These are phyloP conservation scores for Aspergillus cejpii DNA, from an alignment of 2,329 filamentous ascomycete species.

Conservation along the genomic window DNA sequence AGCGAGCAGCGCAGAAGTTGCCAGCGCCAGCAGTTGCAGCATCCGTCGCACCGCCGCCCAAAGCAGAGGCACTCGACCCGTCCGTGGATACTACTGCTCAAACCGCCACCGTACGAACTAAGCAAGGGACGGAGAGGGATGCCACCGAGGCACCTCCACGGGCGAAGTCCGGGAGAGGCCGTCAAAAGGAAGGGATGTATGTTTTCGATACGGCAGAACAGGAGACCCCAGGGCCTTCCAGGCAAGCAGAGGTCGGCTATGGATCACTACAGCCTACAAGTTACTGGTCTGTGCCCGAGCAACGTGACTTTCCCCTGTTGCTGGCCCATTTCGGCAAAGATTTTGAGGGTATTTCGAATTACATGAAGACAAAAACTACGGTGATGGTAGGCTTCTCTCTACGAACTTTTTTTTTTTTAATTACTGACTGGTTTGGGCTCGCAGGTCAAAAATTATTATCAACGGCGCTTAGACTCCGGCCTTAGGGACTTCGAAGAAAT, in stretches of 20 bases:
- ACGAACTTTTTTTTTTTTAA: background rate
- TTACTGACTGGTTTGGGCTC: background rate
- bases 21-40: slow-evolving; percentile 6
- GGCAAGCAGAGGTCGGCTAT: slow-evolving; percentile 29
- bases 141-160: slow-evolving; percentile 19
- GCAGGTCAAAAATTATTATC: slow-evolving; percentile 47
- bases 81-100: slow-evolving; percentile 17
- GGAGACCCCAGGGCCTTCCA: slow-evolving; percentile 20
- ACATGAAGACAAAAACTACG: slow-evolving; percentile 49
- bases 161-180: slow-evolving; percentile 24
- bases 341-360: slow-evolving; percentile 45
- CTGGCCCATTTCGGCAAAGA: slow-evolving; percentile 45
- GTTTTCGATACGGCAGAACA: slow-evolving; percentile 33
- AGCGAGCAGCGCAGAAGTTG: slow-evolving; percentile 5
- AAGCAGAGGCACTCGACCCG: slow-evolving; percentile 22
- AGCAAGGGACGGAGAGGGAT: slow-evolving; percentile 27
- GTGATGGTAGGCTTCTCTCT: slow-evolving; percentile 40
- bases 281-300: slow-evolving; percentile 49
- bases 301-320: slow-evolving; percentile 42
- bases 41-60: slow-evolving; percentile 21
- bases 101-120: slow-evolving; percentile 16
- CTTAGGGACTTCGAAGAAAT: slow-evolving; percentile 42
- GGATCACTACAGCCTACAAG: slow-evolving; percentile 42
- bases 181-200: slow-evolving; percentile 31
- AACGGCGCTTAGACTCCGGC: slow-evolving; percentile 40